phyloP scores from a whole-genome alignment of 2,329 filamentous ascomycete genomes.

The Calonectria montana region DNA sequence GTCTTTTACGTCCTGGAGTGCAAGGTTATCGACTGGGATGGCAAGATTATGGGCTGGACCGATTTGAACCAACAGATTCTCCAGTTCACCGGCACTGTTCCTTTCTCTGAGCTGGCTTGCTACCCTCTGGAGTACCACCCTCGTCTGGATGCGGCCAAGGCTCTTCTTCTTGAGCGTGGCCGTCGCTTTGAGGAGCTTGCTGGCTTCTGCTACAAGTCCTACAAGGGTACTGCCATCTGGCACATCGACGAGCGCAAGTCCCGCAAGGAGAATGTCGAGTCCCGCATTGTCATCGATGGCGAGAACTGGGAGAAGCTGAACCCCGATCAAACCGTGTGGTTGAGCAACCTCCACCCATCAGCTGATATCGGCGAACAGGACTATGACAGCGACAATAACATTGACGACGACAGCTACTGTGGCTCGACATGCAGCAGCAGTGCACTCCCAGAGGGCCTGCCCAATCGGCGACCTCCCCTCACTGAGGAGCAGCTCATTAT shows the following conservation, averaged over 20 bases:
- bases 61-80: conserved; percentile 49
- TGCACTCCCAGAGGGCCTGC: not conserved
- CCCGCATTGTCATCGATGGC: conserved; percentile 46
- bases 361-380: not conserved
- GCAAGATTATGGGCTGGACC: conserved; percentile 57
- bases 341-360: conserved; percentile 17
- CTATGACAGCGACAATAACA: conserved; percentile 9
- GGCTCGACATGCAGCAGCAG: no score
- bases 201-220: conserved; percentile 61
- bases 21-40: conserved; percentile 61
- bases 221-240: conserved; percentile 52
- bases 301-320: conserved; percentile 47
- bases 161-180: conserved; percentile 53
- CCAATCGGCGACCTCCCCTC: conserved; percentile 41
- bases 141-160: conserved; percentile 48
- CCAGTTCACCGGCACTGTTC: conserved; percentile 56
- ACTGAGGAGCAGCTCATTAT: conserved; percentile 55
- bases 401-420: conserved; percentile 16
- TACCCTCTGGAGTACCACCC: conserved; percentile 60
- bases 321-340: conserved; percentile 39
- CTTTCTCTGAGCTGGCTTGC: conserved; percentile 55
- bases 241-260: conserved; percentile 37
- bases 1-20: conserved; percentile 53
- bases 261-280: conserved; percentile 43
- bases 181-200: conserved; percentile 57